Conservation (phyloP, 2,329 filamentous ascomycete species). For the Botrytis pseudocinerea region DNA sequence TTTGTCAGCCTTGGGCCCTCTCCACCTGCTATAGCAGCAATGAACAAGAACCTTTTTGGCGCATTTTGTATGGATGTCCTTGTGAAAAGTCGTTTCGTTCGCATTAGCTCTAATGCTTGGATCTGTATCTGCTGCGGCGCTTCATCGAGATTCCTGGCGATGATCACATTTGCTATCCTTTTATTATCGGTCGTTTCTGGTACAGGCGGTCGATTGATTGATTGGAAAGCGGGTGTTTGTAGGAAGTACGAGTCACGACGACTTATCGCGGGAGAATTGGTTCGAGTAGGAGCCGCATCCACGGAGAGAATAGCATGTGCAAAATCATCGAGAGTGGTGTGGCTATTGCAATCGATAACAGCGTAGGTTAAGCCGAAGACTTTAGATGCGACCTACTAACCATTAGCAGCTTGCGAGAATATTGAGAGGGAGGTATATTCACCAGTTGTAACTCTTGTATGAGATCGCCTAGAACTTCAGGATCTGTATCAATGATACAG, state of each 20-base stretch:
- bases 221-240: slow-evolving; percentile 35
- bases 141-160: slow-evolving; percentile 76
- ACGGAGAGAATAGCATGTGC: slow-evolving; percentile 58
- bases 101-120: slow-evolving; percentile 75
- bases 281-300: slow-evolving; percentile 33
- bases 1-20: slow-evolving; percentile 52
- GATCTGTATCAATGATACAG: slow-evolving; percentile 78
- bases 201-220: slow-evolving; percentile 38
- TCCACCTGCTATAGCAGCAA: slow-evolving; percentile 65
- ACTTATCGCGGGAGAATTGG: slow-evolving; percentile 34
- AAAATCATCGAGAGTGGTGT: slow-evolving; percentile 81
- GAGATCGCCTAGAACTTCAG: slow-evolving; percentile 63
- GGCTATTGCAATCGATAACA: slow-evolving; percentile 69
- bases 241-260: slow-evolving; percentile 41
- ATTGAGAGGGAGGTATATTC: slow-evolving; percentile 27
- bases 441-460: slow-evolving; percentile 73
- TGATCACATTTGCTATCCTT: slow-evolving; percentile 76
- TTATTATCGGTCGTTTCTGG: slow-evolving; percentile 47
- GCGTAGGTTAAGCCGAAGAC: slow-evolving; percentile 72
- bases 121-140: slow-evolving; percentile 78
- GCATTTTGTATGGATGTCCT: slow-evolving; percentile 71
- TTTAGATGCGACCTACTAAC: slow-evolving; percentile 60
- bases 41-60: slow-evolving; percentile 76
- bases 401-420: neutral
- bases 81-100: slow-evolving; percentile 75